Base-by-base conservation (phyloP, 805 yeast species). In the Saccharomycopsis oosterbeekiorum region DNA sequence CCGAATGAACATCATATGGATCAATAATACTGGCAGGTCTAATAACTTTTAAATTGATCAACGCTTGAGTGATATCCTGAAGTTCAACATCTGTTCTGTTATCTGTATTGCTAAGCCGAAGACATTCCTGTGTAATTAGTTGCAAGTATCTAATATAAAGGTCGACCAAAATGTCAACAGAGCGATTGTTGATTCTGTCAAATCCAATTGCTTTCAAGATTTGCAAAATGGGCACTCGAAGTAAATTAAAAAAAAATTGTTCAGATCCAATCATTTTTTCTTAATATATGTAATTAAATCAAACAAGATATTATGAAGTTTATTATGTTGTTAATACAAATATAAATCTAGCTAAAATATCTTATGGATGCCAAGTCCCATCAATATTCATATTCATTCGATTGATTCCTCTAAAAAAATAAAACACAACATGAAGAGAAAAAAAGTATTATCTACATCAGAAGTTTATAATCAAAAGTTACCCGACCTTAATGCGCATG, bases 151-250 rank as follows among this genome's bases (percentile, higher is more conserved):
- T 79, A 17, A 88, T 74, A 69, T 86, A 84, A 1, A 93, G 68
- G 68, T 91, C 97, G 0, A 96, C 85, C n/a, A 91, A 66, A 1
- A 84, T 79, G 68, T 90, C 92, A 10, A 93, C 76, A 1, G 87
- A 81, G 8, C 82, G 76, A 8, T 93, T 88, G 58, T 84, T 78
- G 65, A 92, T 84, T 67, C 84, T 80, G 64, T 89, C 97, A 68
- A 91, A 89, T 0, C 99, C 99, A 37, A 84, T 81, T 0, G 94
- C 84, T 64, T 89, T 84, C 59, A 93, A 78, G 4, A 86, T 75
- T 73, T 86, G 85, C 0, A 81, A 77, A 39, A 47, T 51, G 43
- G 62, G 50, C 26, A 62, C 59, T 17, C 59, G 51, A 41, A 80
- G 71, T 17, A 81, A 69, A 10, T 80, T 71, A 63, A 76, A 79